Percentiles rank a stretch among this genome's conserved stretches.
These are phyloP conservation scores for Fusarium sp. DNA, from an alignment of 2,329 filamentous ascomycete genomes.

Conservation along the genomic window DNA sequence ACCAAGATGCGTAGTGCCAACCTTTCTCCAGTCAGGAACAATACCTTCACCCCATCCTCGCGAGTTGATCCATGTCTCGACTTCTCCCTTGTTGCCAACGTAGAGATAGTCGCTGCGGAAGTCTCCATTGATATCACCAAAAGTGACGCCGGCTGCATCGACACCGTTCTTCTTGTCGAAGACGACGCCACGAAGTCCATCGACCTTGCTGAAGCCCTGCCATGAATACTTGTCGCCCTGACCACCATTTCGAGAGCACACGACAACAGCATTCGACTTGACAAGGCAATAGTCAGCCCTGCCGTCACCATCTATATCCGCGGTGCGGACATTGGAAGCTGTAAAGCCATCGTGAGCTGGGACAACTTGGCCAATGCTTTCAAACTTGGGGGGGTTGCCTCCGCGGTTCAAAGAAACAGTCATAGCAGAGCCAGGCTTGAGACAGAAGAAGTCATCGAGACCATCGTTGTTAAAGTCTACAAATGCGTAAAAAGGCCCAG, in stretches of 20 bases:
- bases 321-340: constrained; percentile 1
- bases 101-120: constrained; percentile 1
- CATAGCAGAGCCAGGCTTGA: not conserved
- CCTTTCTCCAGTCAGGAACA: constrained; percentile 1
- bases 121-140: constrained; percentile 2
- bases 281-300: constrained; percentile 1
- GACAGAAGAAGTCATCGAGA: constrained; percentile 1
- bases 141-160: too few relatives aligned
- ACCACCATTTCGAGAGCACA: constrained; percentile 1
- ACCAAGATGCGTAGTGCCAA: not conserved
- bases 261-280: not conserved
- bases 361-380: not conserved
- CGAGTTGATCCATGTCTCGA: not conserved
- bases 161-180: not conserved
- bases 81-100: not conserved
- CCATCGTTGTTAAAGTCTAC: constrained; percentile 6
- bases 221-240: constrained; percentile 1
- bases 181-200: constrained; percentile 1
- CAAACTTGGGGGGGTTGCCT: constrained; percentile 1
- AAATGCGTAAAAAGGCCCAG: not conserved
- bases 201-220: not conserved
- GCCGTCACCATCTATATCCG: not conserved
- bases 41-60: not conserved
- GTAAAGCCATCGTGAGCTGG: not conserved
- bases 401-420: not conserved